These are phyloP conservation scores for Fraxinus latifolia DNA, from an alignment of 305 asterid species.

Conservation along the genomic window DNA sequence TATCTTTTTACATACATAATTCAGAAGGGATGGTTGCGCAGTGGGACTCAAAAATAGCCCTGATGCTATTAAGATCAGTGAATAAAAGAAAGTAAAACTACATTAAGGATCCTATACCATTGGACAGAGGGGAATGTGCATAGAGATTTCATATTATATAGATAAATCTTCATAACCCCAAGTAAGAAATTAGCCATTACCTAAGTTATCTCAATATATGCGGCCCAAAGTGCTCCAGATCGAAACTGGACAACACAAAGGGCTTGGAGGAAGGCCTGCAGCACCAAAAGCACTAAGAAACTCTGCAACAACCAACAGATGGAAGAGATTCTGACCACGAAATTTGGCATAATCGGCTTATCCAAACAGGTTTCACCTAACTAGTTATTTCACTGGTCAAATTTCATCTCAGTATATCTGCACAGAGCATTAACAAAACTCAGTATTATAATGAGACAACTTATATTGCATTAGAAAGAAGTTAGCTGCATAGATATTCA, in stretches of 20 bases:
- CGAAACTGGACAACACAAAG: slow-evolving; percentile 58
- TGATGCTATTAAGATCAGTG: neutral
- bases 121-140: neutral
- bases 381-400: slow-evolving; percentile 62
- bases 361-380: slow-evolving; percentile 40
- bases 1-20: neutral
- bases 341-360: slow-evolving; percentile 42
- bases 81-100: neutral
- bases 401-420: slow-evolving; percentile 98
- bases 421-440: slow-evolving; percentile 18
- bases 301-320: slow-evolving; percentile 60
- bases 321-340: slow-evolving; percentile 38
- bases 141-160: neutral
- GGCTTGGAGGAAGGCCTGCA: slow-evolving; percentile 64
- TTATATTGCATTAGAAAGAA: neutral
- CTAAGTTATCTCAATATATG: slow-evolving; percentile 61
- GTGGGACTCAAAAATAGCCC: neutral
- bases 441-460: neutral
- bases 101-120: neutral
- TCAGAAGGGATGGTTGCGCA: neutral
- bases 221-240: slow-evolving; percentile 78
- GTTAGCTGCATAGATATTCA: neutral
- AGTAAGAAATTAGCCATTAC: slow-evolving; percentile 32
- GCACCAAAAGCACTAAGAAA: slow-evolving; percentile 53
- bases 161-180: neutral